Evolutionary conservation across 192 early-diverging fungal genomes (phyloP), one percentile per base, ranked within the genome.

Genomic region (Gryganskiella cystojenkinii): DNA sequence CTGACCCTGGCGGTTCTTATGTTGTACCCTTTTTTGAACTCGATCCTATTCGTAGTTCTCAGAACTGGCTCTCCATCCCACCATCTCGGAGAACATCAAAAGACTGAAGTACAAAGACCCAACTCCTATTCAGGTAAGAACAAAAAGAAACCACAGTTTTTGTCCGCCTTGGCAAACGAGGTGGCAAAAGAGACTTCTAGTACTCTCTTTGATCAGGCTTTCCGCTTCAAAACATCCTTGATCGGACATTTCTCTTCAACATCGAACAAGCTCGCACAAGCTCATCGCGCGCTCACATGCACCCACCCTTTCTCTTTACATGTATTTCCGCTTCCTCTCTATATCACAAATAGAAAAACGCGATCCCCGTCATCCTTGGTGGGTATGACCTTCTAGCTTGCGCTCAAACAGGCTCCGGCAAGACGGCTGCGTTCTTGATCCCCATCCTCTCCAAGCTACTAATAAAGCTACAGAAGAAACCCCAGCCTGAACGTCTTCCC

Each of bases 371-470:
- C 35, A 65, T 94, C 19, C 65, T 82, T 33, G 71, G 56, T n/a
- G 86, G 86, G 35, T 81, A 89, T 62, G 94, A 95, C 63, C 54
- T 95, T 61, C 95, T 95, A 92, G 94, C 93, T 5, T 95, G 94
- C 71, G 93, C 93, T 17, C 93, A 95, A 62, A 95, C 93, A 24
- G 88, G 83, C n/a, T 89, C 85, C n/a, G 87, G 90, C 25, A 90
- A 95, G 73, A 95, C 94, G 8, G 94, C 90, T 7, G 92, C 92
- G 5, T 95, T 95, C 68, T 75, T 95, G 31, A 68, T 95, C 20
- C 94, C 94, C 14, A 93, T 92, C 49, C 80, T 95, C 33, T 87
- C 84, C 10, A 85, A 83, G 33, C 80, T 91, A 24, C 87, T 93
- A 59, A 80, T 81, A 56, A 87, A 88, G 58, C 47, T 64, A 85